A percentile compares a stretch with the other conserved stretches of the same genome.
Evolutionary conservation across 73 alveolate genomes (phyloP).

Genomic region (Tetrahymena malaccensis): DNA sequence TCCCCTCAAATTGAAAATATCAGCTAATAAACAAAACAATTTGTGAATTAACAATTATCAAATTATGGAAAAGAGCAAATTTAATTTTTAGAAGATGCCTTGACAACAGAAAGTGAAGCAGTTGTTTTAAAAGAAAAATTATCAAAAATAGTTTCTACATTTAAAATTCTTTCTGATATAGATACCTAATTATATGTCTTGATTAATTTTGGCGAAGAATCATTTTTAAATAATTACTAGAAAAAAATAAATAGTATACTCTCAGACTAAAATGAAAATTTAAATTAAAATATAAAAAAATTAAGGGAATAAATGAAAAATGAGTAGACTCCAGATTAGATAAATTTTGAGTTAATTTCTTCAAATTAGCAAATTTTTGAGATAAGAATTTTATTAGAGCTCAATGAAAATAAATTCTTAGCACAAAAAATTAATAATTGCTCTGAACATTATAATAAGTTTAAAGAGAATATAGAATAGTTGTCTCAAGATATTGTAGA

Average conservation of each 20-base stretch:
- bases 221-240: too few species aligned
- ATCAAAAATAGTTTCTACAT: not conserved
- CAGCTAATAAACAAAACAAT: not conserved
- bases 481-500: not conserved
- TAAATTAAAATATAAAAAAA: too few species aligned
- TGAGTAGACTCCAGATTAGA: too few species aligned
- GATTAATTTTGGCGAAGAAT: not conserved
- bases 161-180: not conserved
- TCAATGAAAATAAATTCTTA: too few species aligned
- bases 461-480: not conserved
- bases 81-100: not conserved
- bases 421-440: not conserved
- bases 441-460: too few species aligned
- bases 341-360: too few species aligned
- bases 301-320: too few species aligned
- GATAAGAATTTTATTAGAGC: too few species aligned
- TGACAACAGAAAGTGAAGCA: not conserved
- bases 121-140: not conserved
- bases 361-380: too few species aligned
- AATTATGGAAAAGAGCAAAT: not conserved
- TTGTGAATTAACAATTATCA: too few species aligned
- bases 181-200: not conserved
- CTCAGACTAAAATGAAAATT: too few species aligned
- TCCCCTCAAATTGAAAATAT: not conserved
- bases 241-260: not conserved